Base-by-base conservation (phyloP, 495 filamentous ascomycete species). In the Chaetomium tenue region DNA sequence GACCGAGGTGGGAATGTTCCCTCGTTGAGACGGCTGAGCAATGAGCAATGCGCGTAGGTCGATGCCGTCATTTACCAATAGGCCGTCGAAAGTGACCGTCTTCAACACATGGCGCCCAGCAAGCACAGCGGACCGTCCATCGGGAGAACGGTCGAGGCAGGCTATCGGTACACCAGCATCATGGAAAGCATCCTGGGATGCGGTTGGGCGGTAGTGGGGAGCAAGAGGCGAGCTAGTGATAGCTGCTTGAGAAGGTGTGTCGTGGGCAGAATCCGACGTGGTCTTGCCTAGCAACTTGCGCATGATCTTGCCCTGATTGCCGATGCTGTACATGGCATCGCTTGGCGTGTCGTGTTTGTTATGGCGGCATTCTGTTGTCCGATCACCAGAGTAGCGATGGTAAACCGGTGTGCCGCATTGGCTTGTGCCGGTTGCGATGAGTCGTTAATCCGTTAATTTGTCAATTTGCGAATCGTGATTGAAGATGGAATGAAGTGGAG, bases 91-190 rank as follows among this genome's bases (percentile, higher is more conserved):
- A 46, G 81, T 83, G 64, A 97, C 83, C 5, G 89, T 95, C 75
- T 93, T 93, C 68, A 97, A 85, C 52, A 95, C 86, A 67, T 95
- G 88, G 64, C 88, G 86, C 30, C 92, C 91, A 20, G 87, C 92
- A 68, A 96, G 81, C 11, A 96, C 83, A 50, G 89, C 92, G 74
- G 88, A 85, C 55, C 86, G 89, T 66, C 87, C 83, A 68, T 89
- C 84, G 40, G 88, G 86, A 23, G 91, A 94, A 61, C 88, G 85
- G 74, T 93, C 92, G 67, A 97, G 79, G 61, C 88, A 87, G 42
- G 84, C 75, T 62, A 96, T 89, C 20, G 90, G 85, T 25, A 87
- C 83, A 50, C 88, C 85, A 26, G 90, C 91, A 51, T 83, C 80
- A 75, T 93, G 89, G 55, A 84, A 83, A 39, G 87, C 83, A 57